These are phyloP conservation scores for Yamagishiella unicocca DNA, from an alignment of 139 green algal species.

Conservation along the genomic window DNA sequence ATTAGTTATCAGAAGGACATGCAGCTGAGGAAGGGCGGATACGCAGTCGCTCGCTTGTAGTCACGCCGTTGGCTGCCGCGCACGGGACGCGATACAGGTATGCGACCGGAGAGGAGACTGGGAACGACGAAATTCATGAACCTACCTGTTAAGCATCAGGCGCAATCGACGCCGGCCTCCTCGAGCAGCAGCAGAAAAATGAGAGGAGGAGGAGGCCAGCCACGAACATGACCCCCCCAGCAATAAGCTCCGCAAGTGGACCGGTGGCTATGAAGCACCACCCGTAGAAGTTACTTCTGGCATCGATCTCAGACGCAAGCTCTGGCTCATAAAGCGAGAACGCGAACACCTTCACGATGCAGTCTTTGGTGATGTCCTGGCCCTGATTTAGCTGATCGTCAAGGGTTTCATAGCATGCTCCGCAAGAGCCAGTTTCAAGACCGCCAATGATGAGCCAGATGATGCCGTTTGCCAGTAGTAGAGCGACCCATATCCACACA, in stretches of 20 bases:
- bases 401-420: not conserved
- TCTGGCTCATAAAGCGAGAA: not conserved
- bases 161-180: not conserved
- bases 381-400: not conserved
- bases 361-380: not conserved
- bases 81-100: no score
- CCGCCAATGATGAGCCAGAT: not conserved
- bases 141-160: no score
- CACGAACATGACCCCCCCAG: not conserved
- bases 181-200: not conserved
- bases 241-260: not conserved
- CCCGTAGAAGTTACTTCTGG: not conserved
- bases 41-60: no score
- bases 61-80: no score
- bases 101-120: no score
- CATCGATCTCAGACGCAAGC: not conserved
- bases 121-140: no score
- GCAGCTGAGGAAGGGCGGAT: no score
- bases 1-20: no score
- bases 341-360: not conserved
- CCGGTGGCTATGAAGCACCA: not conserved
- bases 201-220: not conserved
- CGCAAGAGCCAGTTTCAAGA: not conserved
- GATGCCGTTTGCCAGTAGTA: not conserved
- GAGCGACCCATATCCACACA: not conserved